Conservation (phyloP, 352 stramenopile genomes). For the Phytophthora citricola region DNA sequence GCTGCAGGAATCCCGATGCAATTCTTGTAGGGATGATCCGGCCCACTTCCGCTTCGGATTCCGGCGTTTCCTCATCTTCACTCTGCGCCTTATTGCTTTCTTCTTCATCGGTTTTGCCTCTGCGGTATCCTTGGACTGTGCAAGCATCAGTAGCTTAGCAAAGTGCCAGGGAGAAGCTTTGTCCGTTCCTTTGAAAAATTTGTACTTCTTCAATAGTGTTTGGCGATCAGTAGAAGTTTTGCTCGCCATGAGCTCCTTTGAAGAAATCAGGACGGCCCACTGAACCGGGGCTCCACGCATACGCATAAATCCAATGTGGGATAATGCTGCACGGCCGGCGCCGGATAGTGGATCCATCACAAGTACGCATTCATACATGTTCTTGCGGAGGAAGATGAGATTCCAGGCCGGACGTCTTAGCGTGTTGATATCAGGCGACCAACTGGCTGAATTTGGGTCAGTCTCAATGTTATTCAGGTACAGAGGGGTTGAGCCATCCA, state of each 20-base stretch:
- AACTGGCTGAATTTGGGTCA: constrained; percentile 57
- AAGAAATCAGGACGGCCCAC: constrained; percentile 78
- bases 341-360: constrained; percentile 70
- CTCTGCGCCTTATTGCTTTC: constrained; percentile 20
- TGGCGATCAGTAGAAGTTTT: constrained; percentile 50
- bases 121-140: constrained; percentile 59
- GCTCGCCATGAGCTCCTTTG: constrained; percentile 66
- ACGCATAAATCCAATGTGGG: constrained; percentile 72
- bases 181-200: constrained; percentile 40
- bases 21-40: constrained; percentile 37
- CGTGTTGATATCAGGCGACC: constrained; percentile 51
- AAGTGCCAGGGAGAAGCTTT: constrained; percentile 81
- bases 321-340: constrained; percentile 52
- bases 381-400: constrained; percentile 85
- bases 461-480: constrained; percentile 89
- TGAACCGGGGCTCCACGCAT: constrained; percentile 79
- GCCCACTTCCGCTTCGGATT: constrained; percentile 17
- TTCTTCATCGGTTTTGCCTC: constrained; percentile 18
- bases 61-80: constrained; percentile 14
- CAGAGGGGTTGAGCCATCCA: constrained; percentile 64
- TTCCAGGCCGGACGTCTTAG: constrained; percentile 74
- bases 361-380: constrained; percentile 89
- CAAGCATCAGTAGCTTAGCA: constrained; percentile 77
- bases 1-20: constrained; percentile 61
- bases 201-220: constrained; percentile 51